Percentiles rank a stretch among this genome's conserved stretches.
These are phyloP conservation scores for Coffea humblotiana DNA, from an alignment of 305 asterid species.

Conservation along the genomic window DNA sequence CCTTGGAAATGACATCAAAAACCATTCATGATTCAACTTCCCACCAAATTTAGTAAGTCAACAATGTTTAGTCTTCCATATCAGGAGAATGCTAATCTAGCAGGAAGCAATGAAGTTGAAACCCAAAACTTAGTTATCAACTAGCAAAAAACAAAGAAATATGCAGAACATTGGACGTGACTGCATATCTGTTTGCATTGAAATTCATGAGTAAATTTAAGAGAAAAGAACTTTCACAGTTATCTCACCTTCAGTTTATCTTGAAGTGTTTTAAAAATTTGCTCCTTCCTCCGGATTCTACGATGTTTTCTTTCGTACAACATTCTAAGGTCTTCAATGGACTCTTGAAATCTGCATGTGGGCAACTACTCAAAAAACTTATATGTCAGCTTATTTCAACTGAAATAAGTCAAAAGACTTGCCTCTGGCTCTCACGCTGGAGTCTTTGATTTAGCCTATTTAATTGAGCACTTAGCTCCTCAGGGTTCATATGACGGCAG, in stretches of 20 bases:
- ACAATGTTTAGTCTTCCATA: neutral
- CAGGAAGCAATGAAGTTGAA: conserved; percentile 4
- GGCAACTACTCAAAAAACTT: conserved; percentile 23
- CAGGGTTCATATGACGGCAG: conserved; percentile 58
- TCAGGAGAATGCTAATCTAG: neutral
- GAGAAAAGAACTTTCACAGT: neutral
- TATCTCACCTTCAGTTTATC: conserved; percentile 73
- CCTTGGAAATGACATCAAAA: neutral
- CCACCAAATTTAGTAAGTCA: neutral
- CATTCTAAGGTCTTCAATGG: conserved; percentile 79
- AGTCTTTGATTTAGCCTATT: conserved; percentile 54
- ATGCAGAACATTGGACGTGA: neutral
- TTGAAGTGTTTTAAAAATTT: conserved; percentile 57
- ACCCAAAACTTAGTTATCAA: neutral
- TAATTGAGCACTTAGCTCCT: conserved; percentile 65
- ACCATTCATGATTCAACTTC: neutral
- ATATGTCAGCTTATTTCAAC: neutral
- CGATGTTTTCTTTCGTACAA: conserved; percentile 63
- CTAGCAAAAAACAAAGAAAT: neutral
- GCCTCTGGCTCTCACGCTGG: conserved; percentile 80
- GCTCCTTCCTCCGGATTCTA: conserved; percentile 62
- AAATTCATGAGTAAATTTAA: neutral
- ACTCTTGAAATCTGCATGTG: conserved; percentile 71
- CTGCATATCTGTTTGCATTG: neutral
- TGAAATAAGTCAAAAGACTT: conserved; percentile 14